phyloP scores from a whole-genome alignment of 1,284 basidiomycete species.

The Farysia itapuensis region DNA sequence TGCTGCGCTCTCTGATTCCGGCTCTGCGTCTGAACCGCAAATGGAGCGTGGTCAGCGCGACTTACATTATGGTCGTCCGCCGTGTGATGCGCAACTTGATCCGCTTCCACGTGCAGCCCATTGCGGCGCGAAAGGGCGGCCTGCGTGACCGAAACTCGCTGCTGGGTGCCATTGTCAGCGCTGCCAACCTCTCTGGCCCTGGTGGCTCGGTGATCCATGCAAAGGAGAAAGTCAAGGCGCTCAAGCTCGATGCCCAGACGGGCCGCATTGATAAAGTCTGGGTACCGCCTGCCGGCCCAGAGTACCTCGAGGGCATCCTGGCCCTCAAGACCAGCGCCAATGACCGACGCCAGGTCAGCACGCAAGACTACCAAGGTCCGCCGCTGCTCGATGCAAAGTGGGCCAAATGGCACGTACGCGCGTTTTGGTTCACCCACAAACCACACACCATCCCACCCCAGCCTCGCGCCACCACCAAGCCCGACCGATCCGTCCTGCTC shows the following conservation, averaged over 20 bases:
- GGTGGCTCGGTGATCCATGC: slow-evolving; percentile 46
- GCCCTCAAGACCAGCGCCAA: slow-evolving; percentile 36
- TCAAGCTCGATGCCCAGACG: slow-evolving; percentile 30
- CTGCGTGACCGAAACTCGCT: slow-evolving; percentile 43
- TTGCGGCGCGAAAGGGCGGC: slow-evolving; percentile 48
- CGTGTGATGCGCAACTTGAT: slow-evolving; percentile 43
- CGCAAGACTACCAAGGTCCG: slow-evolving; percentile 44
- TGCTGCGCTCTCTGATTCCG: slow-evolving; percentile 41
- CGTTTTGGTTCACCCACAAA: slow-evolving; percentile 53
- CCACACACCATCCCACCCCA: slow-evolving; percentile 25
- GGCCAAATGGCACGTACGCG: slow-evolving; percentile 48
- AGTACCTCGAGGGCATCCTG: slow-evolving; percentile 49
- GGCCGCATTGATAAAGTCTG: slow-evolving; percentile 48
- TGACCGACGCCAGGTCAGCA: slow-evolving; percentile 24
- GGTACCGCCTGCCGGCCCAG: slow-evolving; percentile 50
- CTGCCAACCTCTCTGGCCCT: slow-evolving; percentile 46
- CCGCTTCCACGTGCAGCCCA: slow-evolving; percentile 47
- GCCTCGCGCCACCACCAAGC: slow-evolving; percentile 18
- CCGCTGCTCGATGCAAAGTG: slow-evolving; percentile 50
- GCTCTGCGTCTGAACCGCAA: slow-evolving; percentile 29
- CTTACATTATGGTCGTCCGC: slow-evolving; percentile 41
- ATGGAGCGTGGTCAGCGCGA: slow-evolving; percentile 40
- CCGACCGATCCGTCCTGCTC: slow-evolving; percentile 40
- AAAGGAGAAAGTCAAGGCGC: slow-evolving; percentile 33
- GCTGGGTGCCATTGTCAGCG: slow-evolving; percentile 32